Evolutionary conservation across 352 stramenopile species (phyloP), one percentile per base, ranked within the genome.

Genomic region (Globisporangium abappressorium): DNA sequence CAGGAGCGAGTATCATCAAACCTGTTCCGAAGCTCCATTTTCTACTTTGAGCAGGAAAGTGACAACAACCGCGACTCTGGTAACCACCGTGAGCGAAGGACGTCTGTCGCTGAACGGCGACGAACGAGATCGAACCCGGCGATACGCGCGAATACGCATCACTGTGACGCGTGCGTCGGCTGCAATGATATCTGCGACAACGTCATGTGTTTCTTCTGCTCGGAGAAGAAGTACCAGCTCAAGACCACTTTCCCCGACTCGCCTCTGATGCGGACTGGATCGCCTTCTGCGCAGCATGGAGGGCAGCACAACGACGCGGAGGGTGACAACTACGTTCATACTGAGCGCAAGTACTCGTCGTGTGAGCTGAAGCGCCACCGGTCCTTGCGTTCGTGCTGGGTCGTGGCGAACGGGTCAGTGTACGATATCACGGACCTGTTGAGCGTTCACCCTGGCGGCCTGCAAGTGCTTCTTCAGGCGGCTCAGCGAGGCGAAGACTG

Each of bases 361-460:
- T 98, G 90, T 57, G 89, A 98, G 74, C 74, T 98, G 24, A 71
- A 75, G 34, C 83, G 89, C 22, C 94, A 98, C 65, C 85, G 89
- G 64, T 87, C 68, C 8, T 65, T 77, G 28, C 78, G 81, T 1
- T 98, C 92, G 15, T 97, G 91, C 65, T 98, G 95, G 95, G 84
- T 98, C 54, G 71, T 98, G 12, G 82, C 91, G 11, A 85, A 90
- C n/a, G 80, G 85, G 46, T 76, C 79, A 57, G 87, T 98, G 24
- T 98, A 97, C 68, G 93, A 98, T 74, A 92, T 95, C 24, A 98
- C 94, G 1, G 78, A 90, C 28, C 88, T 98, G 67, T 81, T 98
- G 28, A 70, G 74, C 9, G 81, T 84, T 1, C 94, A 98, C 73
- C 92, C 94, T 11, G 95, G 93, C 5, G 95, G 94, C 0, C 85